Evolutionary conservation across 2,329 filamentous ascomycete species (phyloP).

Genomic region (Chrysoporthe austroafricana): DNA sequence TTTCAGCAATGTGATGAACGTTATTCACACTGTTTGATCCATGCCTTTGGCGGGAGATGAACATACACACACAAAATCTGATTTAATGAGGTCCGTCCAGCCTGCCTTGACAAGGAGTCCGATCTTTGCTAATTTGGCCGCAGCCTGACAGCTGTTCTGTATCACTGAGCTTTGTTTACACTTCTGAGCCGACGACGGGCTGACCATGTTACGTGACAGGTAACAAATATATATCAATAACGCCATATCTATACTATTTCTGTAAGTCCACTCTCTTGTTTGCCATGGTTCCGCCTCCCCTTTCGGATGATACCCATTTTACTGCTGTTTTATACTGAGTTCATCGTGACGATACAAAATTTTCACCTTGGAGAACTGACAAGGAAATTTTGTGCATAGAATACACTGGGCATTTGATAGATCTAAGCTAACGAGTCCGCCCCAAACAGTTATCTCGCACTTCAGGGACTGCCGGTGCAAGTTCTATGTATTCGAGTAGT

Average conservation of each 20-base stretch:
- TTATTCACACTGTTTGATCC: slow-evolving; percentile 67
- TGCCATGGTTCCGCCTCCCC: slow-evolving; percentile 33
- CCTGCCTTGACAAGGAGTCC: not conserved
- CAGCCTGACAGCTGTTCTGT: slow-evolving; percentile 29
- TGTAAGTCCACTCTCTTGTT: slow-evolving; percentile 21
- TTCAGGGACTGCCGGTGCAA: not conserved
- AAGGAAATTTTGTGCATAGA: slow-evolving; percentile 35
- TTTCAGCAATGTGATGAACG: slow-evolving; percentile 51
- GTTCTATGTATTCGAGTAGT: slow-evolving; percentile 19
- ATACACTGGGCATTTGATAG: not conserved
- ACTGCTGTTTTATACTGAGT: slow-evolving; percentile 54
- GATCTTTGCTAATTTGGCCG: slow-evolving; percentile 12
- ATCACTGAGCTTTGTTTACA: slow-evolving; percentile 15
- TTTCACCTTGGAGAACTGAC: slow-evolving; percentile 69
- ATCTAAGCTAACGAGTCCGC: slow-evolving; percentile 14
- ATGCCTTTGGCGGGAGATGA: slow-evolving; percentile 52
- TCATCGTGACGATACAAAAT: slow-evolving; percentile 57
- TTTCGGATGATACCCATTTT: slow-evolving; percentile 55
- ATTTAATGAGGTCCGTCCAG: slow-evolving; percentile 50
- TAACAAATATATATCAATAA: slow-evolving; percentile 11
- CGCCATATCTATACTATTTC: not conserved
- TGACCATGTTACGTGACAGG: slow-evolving; percentile 23
- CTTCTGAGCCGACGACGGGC: slow-evolving; percentile 2
- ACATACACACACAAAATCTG: slow-evolving; percentile 57
- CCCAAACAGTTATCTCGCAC: not conserved